Evolutionary conservation across 345 rosid species (phyloP), one percentile per base, ranked within the genome.

Genomic region (Turnera subulata): DNA sequence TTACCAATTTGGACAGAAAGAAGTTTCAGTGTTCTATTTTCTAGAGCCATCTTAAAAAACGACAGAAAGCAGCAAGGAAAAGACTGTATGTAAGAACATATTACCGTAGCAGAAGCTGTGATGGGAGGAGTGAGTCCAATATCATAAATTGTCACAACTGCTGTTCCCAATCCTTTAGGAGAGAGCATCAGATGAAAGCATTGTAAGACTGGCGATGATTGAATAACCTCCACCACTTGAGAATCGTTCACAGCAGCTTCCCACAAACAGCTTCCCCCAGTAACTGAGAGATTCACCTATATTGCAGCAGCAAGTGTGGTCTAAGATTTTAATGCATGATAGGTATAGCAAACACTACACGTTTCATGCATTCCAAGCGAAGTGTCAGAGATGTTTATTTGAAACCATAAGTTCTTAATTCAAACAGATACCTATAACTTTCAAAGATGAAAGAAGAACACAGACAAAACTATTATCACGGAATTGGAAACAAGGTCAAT

Each of bases 261-360:
- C 81, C 84, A 78, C 67, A 80, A 80, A 71, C 96, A 89, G 73
- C 95, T 92, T 54, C 98, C 98, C 58, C 98, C 98, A 70, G 65
- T 70, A 65, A 92, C 81, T 61, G 95, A 88, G 53, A 92, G 72
- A 75, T 92, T 86, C 43, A 72, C 90, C 98, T 89, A 79, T 61
- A 55, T 37, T 29, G 48, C 33, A 60, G 42, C 20, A 53, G 26
- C 6, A 60, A 39, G 18, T 33, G 17, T 17, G 45, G 46, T 17
- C 20, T 51, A 51, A 46, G 19, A 26, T 21, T 43, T 43, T 14
- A 35, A 48, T n/a, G n/a, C n/a, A n/a, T n/a, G n/a, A n/a, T n/a
- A n/a, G n/a, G n/a, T n/a, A n/a, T n/a, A n/a, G n/a, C n/a, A n/a
- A n/a, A n/a, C n/a, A n/a, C n/a, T n/a, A n/a, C n/a, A n/a, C n/a